Conservation (phyloP, 164 flowering plant species). For the Berberis thunbergii region DNA sequence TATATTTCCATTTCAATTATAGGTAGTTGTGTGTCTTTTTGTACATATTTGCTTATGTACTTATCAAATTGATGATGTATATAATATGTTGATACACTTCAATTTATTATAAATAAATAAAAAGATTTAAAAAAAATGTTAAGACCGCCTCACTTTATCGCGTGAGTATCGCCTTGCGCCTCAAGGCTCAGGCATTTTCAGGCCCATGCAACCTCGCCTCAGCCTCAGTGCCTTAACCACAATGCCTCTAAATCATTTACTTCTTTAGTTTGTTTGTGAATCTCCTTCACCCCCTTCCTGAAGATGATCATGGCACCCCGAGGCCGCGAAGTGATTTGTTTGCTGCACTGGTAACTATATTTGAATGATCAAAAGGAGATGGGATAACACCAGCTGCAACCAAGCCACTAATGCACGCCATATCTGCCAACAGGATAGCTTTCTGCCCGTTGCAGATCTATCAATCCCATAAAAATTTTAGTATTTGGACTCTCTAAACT, state of each 20-base stretch:
- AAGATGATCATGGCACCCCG: constrained; percentile 94
- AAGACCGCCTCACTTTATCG: too few relatives aligned
- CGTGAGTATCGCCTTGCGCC: too few relatives aligned
- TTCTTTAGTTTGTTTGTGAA: constrained; percentile 77
- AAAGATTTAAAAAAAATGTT: too few relatives aligned
- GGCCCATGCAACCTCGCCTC: too few relatives aligned
- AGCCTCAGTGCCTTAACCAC: too few relatives aligned
- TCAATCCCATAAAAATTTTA: constrained; percentile 5
- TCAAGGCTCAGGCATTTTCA: too few relatives aligned
- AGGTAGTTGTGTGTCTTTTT: too few relatives aligned
- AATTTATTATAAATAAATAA: too few relatives aligned
- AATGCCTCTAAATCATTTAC: constrained; percentile 15
- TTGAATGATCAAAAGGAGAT: constrained; percentile 97
- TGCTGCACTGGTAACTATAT: constrained; percentile 94
- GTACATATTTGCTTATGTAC: too few relatives aligned
- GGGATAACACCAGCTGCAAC: constrained; percentile 98
- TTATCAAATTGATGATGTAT: too few relatives aligned
- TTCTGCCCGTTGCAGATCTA: constrained; percentile 96
- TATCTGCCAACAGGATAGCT: constrained; percentile 89
- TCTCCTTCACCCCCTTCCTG: constrained; percentile 82
- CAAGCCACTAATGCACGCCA: constrained; percentile 99
- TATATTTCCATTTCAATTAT: too few relatives aligned
- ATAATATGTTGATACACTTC: too few relatives aligned
- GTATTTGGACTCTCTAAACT: background rate
- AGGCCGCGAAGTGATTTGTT: constrained; percentile 99